phyloP scores from a whole-genome alignment of 257 asterid genomes.

The Plantago elongata region DNA sequence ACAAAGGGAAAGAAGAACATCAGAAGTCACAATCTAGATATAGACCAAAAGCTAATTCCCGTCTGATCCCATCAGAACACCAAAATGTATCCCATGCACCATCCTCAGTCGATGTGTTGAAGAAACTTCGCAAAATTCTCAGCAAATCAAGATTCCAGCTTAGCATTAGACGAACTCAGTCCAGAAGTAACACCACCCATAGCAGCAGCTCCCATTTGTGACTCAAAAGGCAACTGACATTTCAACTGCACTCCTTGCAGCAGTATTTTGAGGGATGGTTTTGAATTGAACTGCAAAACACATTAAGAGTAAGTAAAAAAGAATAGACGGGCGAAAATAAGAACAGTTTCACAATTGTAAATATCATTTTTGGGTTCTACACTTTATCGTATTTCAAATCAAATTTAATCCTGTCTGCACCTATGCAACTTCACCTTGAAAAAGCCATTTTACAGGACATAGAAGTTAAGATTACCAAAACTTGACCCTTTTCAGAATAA shows the following conservation, averaged over 20 bases:
- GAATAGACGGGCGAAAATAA: not conserved
- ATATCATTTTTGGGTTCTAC: too few species aligned
- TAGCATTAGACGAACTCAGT: slow-evolving; percentile 40
- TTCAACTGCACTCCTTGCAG: slow-evolving; percentile 45
- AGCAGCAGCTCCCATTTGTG: slow-evolving; percentile 32
- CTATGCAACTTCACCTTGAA: too few species aligned
- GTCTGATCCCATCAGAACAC: slow-evolving; percentile 22
- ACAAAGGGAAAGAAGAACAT: slow-evolving; percentile 17
- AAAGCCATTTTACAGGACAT: too few species aligned
- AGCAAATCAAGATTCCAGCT: slow-evolving; percentile 47
- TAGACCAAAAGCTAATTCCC: slow-evolving; percentile 34
- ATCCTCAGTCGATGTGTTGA: slow-evolving; percentile 11
- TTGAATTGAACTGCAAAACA: slow-evolving; percentile 53
- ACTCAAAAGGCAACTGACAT: slow-evolving; percentile 38
- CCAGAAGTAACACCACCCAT: slow-evolving; percentile 46
- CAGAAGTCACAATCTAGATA: slow-evolving; percentile 27
- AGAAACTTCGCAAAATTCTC: slow-evolving; percentile 13
- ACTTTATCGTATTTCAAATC: too few species aligned
- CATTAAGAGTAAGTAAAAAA: slow-evolving; percentile 6
- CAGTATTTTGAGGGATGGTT: slow-evolving; percentile 43
- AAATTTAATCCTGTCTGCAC: too few species aligned
- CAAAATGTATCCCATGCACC: slow-evolving; percentile 21
- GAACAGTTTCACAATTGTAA: too few species aligned
- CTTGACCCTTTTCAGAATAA: not conserved
- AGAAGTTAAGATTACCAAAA: too few species aligned